Conservation (phyloP, 2,329 filamentous ascomycete genomes). For the Colletotrichum plurivorum region DNA sequence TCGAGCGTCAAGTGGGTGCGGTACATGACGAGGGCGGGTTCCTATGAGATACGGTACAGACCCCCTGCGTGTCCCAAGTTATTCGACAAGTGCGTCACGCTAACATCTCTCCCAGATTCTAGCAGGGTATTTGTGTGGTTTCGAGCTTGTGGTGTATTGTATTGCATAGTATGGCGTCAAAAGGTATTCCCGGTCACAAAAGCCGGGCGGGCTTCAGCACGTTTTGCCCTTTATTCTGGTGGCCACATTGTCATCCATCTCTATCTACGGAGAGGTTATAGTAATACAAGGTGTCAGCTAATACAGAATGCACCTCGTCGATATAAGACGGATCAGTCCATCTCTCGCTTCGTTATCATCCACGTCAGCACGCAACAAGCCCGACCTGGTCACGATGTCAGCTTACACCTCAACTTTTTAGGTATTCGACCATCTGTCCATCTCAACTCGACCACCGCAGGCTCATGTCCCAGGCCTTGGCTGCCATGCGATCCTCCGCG, state of each 20-base stretch:
- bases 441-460: constrained; percentile 16
- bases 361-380: background rate
- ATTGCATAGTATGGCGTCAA: constrained; percentile 41
- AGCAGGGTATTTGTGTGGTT: constrained; percentile 41
- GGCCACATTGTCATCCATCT: constrained; percentile 31
- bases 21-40: constrained; percentile 98
- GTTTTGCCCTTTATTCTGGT: constrained; percentile 30
- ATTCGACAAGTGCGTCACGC: background rate
- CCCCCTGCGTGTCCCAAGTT: no score
- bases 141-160: constrained; percentile 33
- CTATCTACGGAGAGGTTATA: constrained; percentile 21
- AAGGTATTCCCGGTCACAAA: constrained; percentile 39
- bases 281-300: constrained; percentile 36
- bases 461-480: background rate
- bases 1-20: constrained; percentile 99
- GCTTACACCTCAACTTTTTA: background rate
- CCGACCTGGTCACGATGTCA: background rate
- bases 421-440: background rate
- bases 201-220: constrained; percentile 37
- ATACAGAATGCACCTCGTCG: background rate
- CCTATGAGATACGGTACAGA: constrained; percentile 91
- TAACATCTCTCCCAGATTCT: constrained; percentile 51
- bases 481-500: constrained; percentile 1
- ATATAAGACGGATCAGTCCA: background rate
- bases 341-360: background rate